A percentile compares a stretch with the other conserved stretches of the same genome.
Evolutionary conservation across 345 rosid genomes (phyloP).

Genomic region (Eucalyptus erythrocorys): DNA sequence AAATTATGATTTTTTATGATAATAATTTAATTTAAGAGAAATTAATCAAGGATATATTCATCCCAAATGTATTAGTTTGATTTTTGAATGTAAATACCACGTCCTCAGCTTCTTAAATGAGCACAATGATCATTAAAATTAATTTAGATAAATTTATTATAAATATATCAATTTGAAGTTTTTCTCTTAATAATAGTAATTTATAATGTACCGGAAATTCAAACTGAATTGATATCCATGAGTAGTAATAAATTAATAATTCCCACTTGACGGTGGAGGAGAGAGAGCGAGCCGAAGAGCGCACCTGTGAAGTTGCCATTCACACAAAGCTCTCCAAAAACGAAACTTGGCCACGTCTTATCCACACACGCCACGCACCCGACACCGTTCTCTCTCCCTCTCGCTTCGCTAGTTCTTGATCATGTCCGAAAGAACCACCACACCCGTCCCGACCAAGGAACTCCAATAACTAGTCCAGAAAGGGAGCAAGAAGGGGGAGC

Average conservation of each 20-base stretch:
- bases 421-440: not conserved
- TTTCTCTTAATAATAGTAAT: too few species aligned
- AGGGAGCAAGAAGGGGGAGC: not conserved
- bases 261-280: not conserved
- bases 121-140: too few species aligned
- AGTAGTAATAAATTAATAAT: not conserved
- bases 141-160: too few species aligned
- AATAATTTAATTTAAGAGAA: rapidly evolving
- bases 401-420: not conserved
- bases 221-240: not conserved
- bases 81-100: too few species aligned
- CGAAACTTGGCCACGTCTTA: slow-evolving; percentile 31
- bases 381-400: not conserved
- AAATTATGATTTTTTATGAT: rapidly evolving
- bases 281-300: not conserved
- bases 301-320: not conserved
- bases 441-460: not conserved
- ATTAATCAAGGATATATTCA: too few species aligned
- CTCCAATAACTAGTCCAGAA: not conserved
- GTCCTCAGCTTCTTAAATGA: too few species aligned
- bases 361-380: slow-evolving; percentile 14
- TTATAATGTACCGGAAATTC: not conserved
- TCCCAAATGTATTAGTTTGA: too few species aligned
- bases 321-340: not conserved
- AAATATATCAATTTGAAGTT: too few species aligned